Evolutionary conservation across 768 basidiomycete species (phyloP).

Genomic region (Rhodotorula graminis): DNA sequence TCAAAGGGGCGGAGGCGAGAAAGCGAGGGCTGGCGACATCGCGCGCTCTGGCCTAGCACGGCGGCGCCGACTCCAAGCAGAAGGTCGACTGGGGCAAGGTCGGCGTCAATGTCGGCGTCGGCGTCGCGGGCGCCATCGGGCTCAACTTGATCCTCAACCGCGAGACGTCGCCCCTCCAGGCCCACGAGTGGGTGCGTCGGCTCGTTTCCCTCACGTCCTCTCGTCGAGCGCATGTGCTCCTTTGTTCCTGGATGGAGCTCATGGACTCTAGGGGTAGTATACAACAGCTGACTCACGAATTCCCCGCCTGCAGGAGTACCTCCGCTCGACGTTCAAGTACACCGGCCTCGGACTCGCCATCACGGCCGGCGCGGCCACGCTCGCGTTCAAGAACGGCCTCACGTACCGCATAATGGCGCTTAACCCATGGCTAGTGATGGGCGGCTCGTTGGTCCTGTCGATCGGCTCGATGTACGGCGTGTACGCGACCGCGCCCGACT

Average conservation of each 20-base stretch:
- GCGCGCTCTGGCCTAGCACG: neutral
- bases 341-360: constrained; percentile 72
- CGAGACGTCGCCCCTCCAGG: constrained; percentile 25
- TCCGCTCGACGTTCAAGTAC: constrained; percentile 53
- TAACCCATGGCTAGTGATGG: constrained; percentile 42
- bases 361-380: constrained; percentile 65
- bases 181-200: constrained; percentile 31
- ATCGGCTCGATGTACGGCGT: constrained; percentile 83
- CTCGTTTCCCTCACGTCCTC: neutral
- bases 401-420: constrained; percentile 33
- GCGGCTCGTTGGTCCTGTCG: constrained; percentile 51
- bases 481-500: constrained; percentile 72
- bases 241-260: too few relatives aligned
- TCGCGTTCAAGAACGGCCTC: constrained; percentile 27
- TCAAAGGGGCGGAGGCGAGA: too few relatives aligned
- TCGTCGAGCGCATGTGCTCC: too few relatives aligned
- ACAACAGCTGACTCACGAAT: too few relatives aligned
- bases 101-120: constrained; percentile 26
- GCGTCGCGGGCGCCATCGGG: constrained; percentile 22
- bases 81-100: constrained; percentile 25
- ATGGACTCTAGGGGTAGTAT: too few relatives aligned
- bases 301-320: neutral
- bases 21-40: neutral
- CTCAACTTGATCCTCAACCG: constrained; percentile 40
- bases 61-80: neutral